These are phyloP conservation scores for Eucalyptus pauciflora DNA, from an alignment of 345 rosid genomes.

Conservation along the genomic window DNA sequence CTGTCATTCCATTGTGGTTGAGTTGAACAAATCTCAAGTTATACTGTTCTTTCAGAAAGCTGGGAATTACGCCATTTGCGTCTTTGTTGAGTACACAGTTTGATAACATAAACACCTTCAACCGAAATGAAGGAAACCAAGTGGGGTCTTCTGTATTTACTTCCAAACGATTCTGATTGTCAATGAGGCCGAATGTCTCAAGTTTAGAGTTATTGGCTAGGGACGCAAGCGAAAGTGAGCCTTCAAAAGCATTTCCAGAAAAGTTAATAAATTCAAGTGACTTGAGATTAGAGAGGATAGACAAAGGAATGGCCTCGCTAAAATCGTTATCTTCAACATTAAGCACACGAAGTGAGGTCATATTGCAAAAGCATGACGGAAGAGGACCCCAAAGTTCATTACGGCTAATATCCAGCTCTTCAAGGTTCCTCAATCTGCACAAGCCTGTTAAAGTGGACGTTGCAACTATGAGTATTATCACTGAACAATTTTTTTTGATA, in stretches of 20 bases:
- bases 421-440: neutral
- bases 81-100: neutral
- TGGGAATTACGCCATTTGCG: neutral
- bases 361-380: neutral
- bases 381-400: neutral
- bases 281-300: neutral
- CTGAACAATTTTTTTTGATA: too few relatives aligned
- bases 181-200: accelerated
- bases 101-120: accelerated
- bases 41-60: neutral
- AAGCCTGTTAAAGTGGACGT: neutral
- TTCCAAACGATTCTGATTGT: neutral
- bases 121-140: neutral
- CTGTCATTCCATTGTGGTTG: neutral
- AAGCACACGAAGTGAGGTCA: neutral
- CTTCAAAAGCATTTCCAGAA: neutral
- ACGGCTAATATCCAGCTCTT: neutral
- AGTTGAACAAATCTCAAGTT: neutral
- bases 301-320: neutral
- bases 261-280: neutral
- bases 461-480: neutral
- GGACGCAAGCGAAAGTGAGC: neutral
- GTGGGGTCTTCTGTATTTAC: neutral
- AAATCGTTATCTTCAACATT: neutral
- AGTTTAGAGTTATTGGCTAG: neutral